Evolutionary conservation across 2,329 filamentous ascomycete species (phyloP).

Genomic region (Calonectria fujianensis): DNA sequence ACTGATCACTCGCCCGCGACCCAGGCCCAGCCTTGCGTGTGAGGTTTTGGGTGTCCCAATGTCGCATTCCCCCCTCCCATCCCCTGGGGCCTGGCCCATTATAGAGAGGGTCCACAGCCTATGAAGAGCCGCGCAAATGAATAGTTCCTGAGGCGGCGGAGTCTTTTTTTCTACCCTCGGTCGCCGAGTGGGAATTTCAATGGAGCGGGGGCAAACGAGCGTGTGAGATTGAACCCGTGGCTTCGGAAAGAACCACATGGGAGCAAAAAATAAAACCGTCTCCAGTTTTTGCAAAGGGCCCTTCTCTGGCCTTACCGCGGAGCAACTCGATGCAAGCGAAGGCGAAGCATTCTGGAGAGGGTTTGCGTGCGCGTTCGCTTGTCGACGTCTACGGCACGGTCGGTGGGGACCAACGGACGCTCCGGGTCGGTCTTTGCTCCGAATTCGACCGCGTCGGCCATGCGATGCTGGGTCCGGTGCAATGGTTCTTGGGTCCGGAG

Average conservation of each 20-base stretch:
- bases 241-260: conserved; percentile 24
- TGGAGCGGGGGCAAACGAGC: conserved; percentile 9
- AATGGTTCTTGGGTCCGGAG: conserved; percentile 23
- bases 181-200: background rate
- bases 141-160: conserved; percentile 15
- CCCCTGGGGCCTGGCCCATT: background rate
- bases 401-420: conserved; percentile 20
- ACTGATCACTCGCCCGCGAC: background rate
- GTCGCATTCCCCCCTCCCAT: background rate
- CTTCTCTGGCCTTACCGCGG: conserved; percentile 32
- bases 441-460: conserved; percentile 23
- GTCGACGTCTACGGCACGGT: conserved; percentile 4
- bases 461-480: conserved; percentile 4
- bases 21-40: conserved; percentile 24
- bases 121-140: conserved; percentile 29
- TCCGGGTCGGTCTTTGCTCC: conserved; percentile 22
- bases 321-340: conserved; percentile 28
- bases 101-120: background rate
- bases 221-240: conserved; percentile 20
- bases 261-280: conserved; percentile 18
- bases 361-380: conserved; percentile 4
- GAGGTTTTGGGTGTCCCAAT: background rate
- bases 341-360: conserved; percentile 1
- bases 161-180: background rate
- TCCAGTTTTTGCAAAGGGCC: conserved; percentile 23